A percentile compares a stretch with the other conserved stretches of the same genome.
These are phyloP conservation scores for Teratosphaeria destructans DNA, from an alignment of 2,329 filamentous ascomycete species.

Conservation along the genomic window DNA sequence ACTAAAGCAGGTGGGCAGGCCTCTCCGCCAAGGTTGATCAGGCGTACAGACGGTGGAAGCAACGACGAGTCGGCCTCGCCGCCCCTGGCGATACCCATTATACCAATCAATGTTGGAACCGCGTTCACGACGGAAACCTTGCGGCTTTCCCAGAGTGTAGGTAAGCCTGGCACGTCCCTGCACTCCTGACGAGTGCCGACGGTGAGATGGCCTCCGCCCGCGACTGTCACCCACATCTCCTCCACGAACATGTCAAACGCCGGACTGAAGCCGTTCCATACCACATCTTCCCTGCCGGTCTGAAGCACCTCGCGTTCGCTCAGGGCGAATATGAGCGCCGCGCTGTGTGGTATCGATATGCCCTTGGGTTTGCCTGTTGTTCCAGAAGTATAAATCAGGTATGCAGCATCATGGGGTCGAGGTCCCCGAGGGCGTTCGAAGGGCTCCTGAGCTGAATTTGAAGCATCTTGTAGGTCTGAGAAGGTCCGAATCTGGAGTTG, in stretches of 20 bases:
- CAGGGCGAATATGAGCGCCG: background rate
- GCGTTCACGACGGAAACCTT: background rate
- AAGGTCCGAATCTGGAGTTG: background rate
- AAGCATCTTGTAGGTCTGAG: background rate
- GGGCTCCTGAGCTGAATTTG: background rate
- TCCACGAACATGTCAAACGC: background rate
- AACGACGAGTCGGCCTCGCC: background rate
- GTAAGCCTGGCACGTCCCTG: background rate
- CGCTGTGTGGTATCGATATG: background rate
- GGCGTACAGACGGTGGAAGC: background rate
- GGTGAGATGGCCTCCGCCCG: background rate
- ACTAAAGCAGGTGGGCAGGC: background rate
- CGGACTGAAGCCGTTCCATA: background rate
- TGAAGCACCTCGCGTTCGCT: background rate
- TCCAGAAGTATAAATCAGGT: background rate
- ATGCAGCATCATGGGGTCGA: background rate
- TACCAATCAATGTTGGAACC: background rate
- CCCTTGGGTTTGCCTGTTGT: background rate
- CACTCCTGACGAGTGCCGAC: background rate
- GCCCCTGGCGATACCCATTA: background rate
- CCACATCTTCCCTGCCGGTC: background rate
- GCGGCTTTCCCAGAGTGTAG: background rate
- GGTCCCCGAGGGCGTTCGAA: background rate
- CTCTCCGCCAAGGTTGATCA: background rate
- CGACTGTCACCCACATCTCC: background rate